Evolutionary conservation across 371 early-diverging fungal species (phyloP), one percentile per base, ranked within the genome.

Genomic region (Mycotypha africana): DNA sequence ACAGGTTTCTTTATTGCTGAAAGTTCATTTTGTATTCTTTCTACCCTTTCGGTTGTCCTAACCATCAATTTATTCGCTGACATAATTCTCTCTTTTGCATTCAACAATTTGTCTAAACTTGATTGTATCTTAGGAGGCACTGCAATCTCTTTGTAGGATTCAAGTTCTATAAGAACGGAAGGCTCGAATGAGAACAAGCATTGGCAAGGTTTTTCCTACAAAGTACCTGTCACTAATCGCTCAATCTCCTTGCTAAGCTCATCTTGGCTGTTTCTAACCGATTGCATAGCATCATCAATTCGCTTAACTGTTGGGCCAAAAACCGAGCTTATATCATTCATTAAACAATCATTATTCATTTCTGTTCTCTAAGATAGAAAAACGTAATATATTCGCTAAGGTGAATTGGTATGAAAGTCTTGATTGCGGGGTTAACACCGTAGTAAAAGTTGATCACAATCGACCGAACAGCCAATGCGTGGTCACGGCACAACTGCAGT

Each of bases 211-310:
- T n/a, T 21, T 22, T 16, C 2, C 16, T 21, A 2, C 41, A 22
- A 12, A 49, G 31, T 68, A 76, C 80, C 80, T 47, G 78, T 68
- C 42, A 73, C 55, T 15, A 80, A 41, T 8, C 75, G 68, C 33
- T 78, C 81, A 49, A 80, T 76, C 51, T 80, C 81, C 45, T 76
- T 70, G 20, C 73, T 67, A 20, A 80, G 61, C 5, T 76, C 76
- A 20, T 61, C 51, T 45, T 80, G 81, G 25, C 77, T 76, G 43
- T 68, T 61, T 43, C 74, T 69, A 2, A 70, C 67, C n/a, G 68
- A 62, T 19, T 63, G 45, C 19, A 80, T 70, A 5, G 73, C 67
- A 35, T 70, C 66, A 39, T 80, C 78, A 58, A 78, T 76, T 42
- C 76, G 77, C 14, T 64, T 47, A 0, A 78, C 62, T 12, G 76